A percentile compares a stretch with the other conserved stretches of the same genome.
phyloP scores from a whole-genome alignment of 169 alveolate genomes.

The Plasmodium blacklocki region DNA sequence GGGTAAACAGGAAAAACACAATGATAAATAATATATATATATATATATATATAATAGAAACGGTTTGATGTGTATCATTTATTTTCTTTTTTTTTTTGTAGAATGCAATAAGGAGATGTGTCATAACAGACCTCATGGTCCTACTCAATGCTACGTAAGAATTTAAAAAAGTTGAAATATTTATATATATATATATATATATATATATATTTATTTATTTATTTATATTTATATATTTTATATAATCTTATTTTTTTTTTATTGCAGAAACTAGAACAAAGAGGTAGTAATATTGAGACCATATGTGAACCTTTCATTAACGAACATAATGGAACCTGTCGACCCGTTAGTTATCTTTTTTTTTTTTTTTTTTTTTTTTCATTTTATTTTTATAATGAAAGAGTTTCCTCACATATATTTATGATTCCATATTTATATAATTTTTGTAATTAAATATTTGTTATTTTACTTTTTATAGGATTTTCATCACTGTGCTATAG shows the following conservation, averaged over 20 bases:
- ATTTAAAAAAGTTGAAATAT: neutral
- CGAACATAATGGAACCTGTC: constrained; percentile 24
- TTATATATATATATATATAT: neutral
- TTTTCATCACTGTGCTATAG: constrained; percentile 48
- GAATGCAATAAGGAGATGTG: constrained; percentile 28
- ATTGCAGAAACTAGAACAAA: constrained; percentile 46
- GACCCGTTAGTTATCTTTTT: neutral
- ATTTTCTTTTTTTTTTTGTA: neutral
- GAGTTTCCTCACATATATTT: neutral
- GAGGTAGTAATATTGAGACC: constrained; percentile 25
- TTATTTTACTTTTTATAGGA: constrained; percentile 15
- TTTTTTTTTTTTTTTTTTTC: neutral
- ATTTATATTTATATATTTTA: neutral
- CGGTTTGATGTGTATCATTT: neutral
- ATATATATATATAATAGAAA: neutral
- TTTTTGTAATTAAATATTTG: neutral
- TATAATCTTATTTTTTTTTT: neutral
- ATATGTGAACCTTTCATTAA: constrained; percentile 47
- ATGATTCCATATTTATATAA: neutral
- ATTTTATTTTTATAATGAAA: neutral
- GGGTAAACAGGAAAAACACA: neutral
- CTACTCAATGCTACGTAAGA: constrained; percentile 60
- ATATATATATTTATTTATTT: neutral
- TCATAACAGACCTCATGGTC: constrained; percentile 20
- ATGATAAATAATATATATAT: neutral